Evolutionary conservation across 2,329 filamentous ascomycete genomes (phyloP), one percentile per base, ranked within the genome.

Genomic region (Monilinia polystroma): DNA sequence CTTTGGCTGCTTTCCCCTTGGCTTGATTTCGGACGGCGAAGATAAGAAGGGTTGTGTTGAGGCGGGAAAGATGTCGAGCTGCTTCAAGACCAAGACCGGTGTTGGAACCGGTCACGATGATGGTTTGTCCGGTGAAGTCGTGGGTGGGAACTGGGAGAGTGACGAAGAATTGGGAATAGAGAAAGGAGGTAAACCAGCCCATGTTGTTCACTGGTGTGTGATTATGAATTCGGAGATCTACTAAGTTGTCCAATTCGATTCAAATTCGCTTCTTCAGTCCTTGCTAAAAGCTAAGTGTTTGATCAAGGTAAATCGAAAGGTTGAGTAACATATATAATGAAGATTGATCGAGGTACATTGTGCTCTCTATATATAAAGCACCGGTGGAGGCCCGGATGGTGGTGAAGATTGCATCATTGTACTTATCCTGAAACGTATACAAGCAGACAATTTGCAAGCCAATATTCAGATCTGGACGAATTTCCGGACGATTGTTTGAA

Each of bases 1-100:
- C 38, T 38, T 75, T 75, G 1, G 79, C 78, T 5, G 63, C 69
- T 63, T 76, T 72, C 49, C 77, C 81, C 69, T 78, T 79, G 5
- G 74, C 71, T 0, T 73, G 65, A 55, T 71, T 75, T 23, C 81
- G 76, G 2, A 80, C 79, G 5, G 75, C 81, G 47, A 83, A 73
- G 29, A 83, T 78, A 0, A 83, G 70, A 7, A 73, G 77, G 0
- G 70, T 70, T 1, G 77, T 69, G 2, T 77, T 76, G 4, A 80
- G 76, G 0, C 64, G 66, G 10, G 78, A 72, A 12, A 68, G 12
- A 41, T 79, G 76, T 4, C 72, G 73, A 16, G 76, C 73, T 0
- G 80, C 75, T 67, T 81, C 80, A 1, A 79, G 72, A 1, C 60
- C 59, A 18, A 68, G 58, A 18, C 67, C 67, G 6, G 54, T 56